Evolutionary conservation across 2,329 filamentous ascomycete species (phyloP), one percentile per base, ranked within the genome.

Genomic region (Fusarium subtropicale): DNA sequence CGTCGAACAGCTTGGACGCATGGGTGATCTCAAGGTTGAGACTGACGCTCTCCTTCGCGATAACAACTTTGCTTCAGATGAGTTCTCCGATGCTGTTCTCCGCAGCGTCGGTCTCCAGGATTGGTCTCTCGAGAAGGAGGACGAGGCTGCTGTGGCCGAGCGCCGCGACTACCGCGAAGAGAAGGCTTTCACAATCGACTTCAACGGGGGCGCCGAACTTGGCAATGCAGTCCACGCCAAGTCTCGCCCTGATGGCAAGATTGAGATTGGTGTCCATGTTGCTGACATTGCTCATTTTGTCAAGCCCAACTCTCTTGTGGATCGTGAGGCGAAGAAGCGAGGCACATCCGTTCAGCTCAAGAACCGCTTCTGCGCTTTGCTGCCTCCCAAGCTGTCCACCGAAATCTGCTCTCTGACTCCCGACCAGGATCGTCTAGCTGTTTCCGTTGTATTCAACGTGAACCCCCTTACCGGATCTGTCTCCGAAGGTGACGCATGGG

Each of bases 41-140:
- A 99, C 96, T 4, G 96, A 99, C 83, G 96, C 96, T 60, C 88
- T 99, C 60, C 88, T 99, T 53, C 91, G 96, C 66, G 96, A 99
- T 84, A 99, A 99, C 87, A 99, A 99, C 84, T 99, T 99, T 77
- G 92, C 92, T 16, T 94, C 94, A 0, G 96, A 99, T 76, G 96
- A 98, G 71, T 99, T 99, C 80, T 97, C 95, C 7, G 96, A 99
- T 76, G 95, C 96, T 58, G 96, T 99, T 50, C 83, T 97, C 69
- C 94, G 95, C 79, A 98, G 93, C 77, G 92, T 98, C 69, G 93
- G 93, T 39, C 91, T 94, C 72, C 93, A 97, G 69, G 92, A 97
- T 73, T 98, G 95, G 95, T 91, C 93, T 16, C 83, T 97, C 54
- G 87, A 88, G 39, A 92, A 91, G 75, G 95, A 99, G 77, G 91